Conservation (phyloP, 352 stramenopile genomes). For the Poterioochromonas sp. region DNA sequence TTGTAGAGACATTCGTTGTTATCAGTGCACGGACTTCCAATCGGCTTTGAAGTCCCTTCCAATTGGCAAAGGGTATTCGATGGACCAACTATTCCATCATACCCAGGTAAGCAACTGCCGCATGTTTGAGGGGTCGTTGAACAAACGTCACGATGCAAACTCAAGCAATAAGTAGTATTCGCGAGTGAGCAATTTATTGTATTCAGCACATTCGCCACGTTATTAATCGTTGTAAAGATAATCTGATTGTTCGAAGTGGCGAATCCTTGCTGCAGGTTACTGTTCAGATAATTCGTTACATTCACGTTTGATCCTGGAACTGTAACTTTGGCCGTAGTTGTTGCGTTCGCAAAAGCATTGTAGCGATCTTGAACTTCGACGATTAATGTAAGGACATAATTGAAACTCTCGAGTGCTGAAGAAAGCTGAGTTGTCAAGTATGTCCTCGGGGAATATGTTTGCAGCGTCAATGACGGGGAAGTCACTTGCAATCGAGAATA, state of each 20-base stretch:
- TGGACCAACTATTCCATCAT: neutral
- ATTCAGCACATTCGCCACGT: neutral
- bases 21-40: neutral
- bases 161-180: neutral
- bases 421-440: too few species aligned
- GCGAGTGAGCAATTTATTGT: constrained; percentile 8
- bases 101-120: constrained; percentile 9
- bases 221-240: neutral
- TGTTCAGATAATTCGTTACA: neutral
- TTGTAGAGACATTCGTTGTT: neutral
- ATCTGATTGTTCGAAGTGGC: neutral
- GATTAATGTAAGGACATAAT: neutral
- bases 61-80: neutral
- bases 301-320: too few species aligned
- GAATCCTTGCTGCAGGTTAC: neutral
- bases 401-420: too few species aligned
- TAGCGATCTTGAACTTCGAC: neutral
- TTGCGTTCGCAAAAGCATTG: neutral
- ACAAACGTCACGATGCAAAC: constrained; percentile 11
- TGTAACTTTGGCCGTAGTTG: neutral
- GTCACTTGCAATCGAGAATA: neutral
- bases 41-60: neutral
- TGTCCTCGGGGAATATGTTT: too few species aligned
- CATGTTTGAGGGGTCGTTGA: neutral
- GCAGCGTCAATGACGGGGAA: neutral